A percentile compares a stretch with the other conserved stretches of the same genome.
These are phyloP conservation scores for Skeletonema potamos DNA, from an alignment of 108 stramenopile genomes.

Conservation along the genomic window DNA sequence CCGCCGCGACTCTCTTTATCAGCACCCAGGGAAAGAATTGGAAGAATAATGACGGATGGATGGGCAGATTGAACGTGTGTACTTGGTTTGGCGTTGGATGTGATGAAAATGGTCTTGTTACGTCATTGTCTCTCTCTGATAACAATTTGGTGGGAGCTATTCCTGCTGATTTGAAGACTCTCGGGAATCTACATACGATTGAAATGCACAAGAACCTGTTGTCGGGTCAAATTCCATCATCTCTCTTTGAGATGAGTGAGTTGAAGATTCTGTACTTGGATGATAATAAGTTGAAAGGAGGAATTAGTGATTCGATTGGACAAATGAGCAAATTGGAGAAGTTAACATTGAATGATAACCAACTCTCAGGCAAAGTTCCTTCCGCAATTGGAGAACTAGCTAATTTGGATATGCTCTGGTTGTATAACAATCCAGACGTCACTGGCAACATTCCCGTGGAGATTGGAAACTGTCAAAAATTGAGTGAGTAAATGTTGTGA, in stretches of 20 bases:
- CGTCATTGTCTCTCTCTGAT: not conserved
- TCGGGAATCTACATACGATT: constrained; percentile 8
- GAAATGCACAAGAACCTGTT: constrained; percentile 47
- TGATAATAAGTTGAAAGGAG: constrained; percentile 3
- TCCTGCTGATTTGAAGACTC: constrained; percentile 10
- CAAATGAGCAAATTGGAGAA: constrained; percentile 10
- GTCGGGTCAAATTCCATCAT: constrained; percentile 42
- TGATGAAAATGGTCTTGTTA: not conserved
- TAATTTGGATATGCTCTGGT: constrained; percentile 32
- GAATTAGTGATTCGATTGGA: constrained; percentile 12
- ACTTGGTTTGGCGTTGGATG: constrained; percentile 44
- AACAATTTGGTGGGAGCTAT: constrained; percentile 21
- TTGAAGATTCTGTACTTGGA: constrained; percentile 29
- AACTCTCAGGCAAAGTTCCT: constrained; percentile 40
- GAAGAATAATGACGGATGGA: constrained; percentile 26
- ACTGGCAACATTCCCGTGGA: constrained; percentile 43
- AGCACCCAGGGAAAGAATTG: constrained; percentile 21
- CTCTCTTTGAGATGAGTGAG: constrained; percentile 7
- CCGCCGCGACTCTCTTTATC: constrained; percentile 17
- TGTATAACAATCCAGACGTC: constrained; percentile 35
- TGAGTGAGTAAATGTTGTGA: constrained; percentile 23
- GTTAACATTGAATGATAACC: constrained; percentile 29
- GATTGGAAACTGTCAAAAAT: constrained; percentile 34
- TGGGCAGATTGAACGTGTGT: constrained; percentile 21
- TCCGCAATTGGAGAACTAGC: constrained; percentile 23